These are phyloP conservation scores for Microthyrium microscopicum DNA, from an alignment of 2,329 filamentous ascomycete genomes.

Conservation along the genomic window DNA sequence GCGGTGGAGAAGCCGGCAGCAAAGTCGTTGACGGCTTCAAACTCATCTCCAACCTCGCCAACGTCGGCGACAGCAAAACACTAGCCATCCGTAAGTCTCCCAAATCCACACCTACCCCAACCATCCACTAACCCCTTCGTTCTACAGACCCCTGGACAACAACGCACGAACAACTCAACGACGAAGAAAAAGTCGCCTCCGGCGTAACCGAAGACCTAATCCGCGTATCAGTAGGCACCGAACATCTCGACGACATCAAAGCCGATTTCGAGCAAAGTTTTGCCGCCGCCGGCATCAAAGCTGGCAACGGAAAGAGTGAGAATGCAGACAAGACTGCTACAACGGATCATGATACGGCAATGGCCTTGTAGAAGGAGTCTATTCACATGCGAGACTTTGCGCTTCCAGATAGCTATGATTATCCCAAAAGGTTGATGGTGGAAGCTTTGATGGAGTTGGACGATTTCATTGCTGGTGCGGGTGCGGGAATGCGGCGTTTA, in stretches of 20 bases:
- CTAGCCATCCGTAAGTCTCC: no score
- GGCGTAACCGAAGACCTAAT: conserved; percentile 86
- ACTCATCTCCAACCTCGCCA: conserved; percentile 87
- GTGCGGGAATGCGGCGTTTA: no score
- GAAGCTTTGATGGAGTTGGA: no score
- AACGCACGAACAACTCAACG: conserved; percentile 79
- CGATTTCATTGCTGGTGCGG: no score
- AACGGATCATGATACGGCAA: neutral
- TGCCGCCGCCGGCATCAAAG: conserved; percentile 34
- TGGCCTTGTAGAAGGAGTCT: no score
- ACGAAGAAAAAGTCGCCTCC: conserved; percentile 62
- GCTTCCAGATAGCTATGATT: no score
- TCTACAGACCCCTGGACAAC: conserved; percentile 93
- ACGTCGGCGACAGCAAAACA: no score
- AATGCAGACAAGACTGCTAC: conserved; percentile 3
- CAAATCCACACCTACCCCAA: no score
- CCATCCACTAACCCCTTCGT: no score
- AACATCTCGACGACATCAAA: conserved; percentile 96
- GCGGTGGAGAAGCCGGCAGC: conserved; percentile 64
- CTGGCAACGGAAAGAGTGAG: conserved; percentile 14
- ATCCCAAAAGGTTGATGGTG: no score
- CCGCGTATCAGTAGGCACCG: conserved; percentile 85
- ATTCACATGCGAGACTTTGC: no score
- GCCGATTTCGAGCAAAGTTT: conserved; percentile 90
- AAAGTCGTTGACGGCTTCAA: conserved; percentile 89